Base-by-base conservation (phyloP, 73 alveolate genomes). In the Paramecium biaurelia region DNA sequence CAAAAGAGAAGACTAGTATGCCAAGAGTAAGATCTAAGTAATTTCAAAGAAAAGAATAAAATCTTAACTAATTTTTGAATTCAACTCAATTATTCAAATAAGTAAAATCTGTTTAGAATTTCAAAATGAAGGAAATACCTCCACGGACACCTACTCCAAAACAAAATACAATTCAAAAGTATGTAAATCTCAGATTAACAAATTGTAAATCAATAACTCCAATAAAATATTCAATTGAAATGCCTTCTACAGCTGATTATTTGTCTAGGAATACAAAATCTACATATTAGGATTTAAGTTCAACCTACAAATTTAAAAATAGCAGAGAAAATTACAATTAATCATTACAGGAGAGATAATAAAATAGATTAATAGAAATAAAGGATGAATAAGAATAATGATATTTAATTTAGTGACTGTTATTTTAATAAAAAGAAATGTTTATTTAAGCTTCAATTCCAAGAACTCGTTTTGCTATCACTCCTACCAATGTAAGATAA, bases 201-300 rank as follows among this genome's bases (percentile, higher is more conserved):
- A 41, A 74, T 37, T 74, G 57, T n/a, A 74, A 74, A 37, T 74
- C 59, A 23, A 20, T 34, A 2, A 74, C 87, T 11, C 87, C 87
- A 7, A 74, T 37, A 34, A 74, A 74, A 74, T 74, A 74, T 35
- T 74, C 87, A 34, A 74, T 74, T 2, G 87, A 74, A 34, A 14
- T 37, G 18, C 87, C 87, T 34, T 74, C 87, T 7, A 74, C 87
- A 4, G 87, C 87, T 15, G 87, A 74, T 18, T 74, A n/a, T 37
- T 37, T 37, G 38, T 74, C 87, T 28, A 28, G 87, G 38, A 74
- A 74, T 3, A 74, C 57, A 1, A 74, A 74, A 74, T 74, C 87
- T 63, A 63, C 84, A 2, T 63, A 63, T 12, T 63, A 63, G 26
- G 84, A 63, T 63, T 30, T 63, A 26, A 63, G 84, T 32, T 6